Conservation (phyloP, 1,284 basidiomycete genomes). For the Rhodotorula sp. region DNA sequence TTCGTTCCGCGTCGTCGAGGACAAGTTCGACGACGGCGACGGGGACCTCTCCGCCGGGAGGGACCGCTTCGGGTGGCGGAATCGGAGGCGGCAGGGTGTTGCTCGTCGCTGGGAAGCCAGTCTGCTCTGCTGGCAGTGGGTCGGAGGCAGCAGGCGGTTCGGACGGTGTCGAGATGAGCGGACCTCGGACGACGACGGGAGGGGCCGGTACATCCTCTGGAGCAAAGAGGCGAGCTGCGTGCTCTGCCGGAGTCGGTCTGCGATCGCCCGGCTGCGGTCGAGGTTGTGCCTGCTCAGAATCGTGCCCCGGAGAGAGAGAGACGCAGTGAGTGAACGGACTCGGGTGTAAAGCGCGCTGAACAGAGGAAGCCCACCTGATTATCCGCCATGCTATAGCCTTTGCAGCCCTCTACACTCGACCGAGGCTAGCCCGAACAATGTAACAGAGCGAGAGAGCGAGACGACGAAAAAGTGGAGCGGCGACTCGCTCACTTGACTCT, state of each 20-base stretch:
- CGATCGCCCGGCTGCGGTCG: neutral
- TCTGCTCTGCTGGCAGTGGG: neutral
- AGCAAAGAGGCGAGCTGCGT: conserved; percentile 11
- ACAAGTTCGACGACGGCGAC: conserved; percentile 28
- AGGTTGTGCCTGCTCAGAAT: neutral
- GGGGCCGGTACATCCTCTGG: conserved; percentile 19
- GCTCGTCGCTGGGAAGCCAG: neutral
- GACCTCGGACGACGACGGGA: conserved; percentile 10
- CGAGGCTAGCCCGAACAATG: neutral
- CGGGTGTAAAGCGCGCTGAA: neutral
- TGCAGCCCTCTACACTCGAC: neutral
- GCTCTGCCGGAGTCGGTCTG: conserved; percentile 15
- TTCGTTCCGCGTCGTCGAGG: conserved; percentile 44
- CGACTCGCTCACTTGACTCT: neutral
- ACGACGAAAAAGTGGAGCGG: neutral
- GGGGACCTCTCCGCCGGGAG: conserved; percentile 5
- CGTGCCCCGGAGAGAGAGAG: neutral
- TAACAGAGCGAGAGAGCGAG: neutral
- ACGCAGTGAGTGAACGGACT: neutral
- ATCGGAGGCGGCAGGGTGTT: conserved; percentile 7
- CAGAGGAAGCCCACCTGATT: neutral
- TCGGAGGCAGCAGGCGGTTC: neutral
- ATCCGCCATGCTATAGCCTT: neutral
- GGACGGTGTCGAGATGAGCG: conserved; percentile 20
- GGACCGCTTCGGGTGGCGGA: conserved; percentile 1